phyloP scores from a whole-genome alignment of 331 rosid genomes.

The Cydonia oblonga region DNA sequence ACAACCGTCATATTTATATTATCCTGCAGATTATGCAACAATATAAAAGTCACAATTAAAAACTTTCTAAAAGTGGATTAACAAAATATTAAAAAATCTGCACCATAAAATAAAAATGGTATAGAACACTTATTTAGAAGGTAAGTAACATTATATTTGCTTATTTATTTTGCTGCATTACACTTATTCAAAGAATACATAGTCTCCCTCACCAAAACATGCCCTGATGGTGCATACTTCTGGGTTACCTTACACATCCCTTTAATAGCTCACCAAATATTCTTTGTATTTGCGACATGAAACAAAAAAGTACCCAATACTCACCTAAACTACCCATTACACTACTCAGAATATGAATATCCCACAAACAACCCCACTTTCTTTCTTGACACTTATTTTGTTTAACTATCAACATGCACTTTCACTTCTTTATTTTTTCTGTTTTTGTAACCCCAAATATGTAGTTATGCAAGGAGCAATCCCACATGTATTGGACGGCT shows the following conservation, averaged over 20 bases:
- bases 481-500: neutral
- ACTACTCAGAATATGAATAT: neutral
- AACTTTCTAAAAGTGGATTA: conserved; percentile 5
- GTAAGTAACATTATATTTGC: neutral
- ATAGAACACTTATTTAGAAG: neutral
- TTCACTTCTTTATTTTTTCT: neutral
- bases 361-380: neutral
- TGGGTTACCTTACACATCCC: neutral
- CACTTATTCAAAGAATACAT: neutral
- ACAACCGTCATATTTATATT: conserved; percentile 41
- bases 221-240: neutral
- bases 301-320: neutral
- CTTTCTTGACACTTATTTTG: neutral
- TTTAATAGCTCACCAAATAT: no score
- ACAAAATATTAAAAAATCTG: neutral
- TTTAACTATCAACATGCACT: neutral
- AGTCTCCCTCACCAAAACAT: neutral
- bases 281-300: neutral
- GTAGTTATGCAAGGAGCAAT: neutral
- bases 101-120: neutral
- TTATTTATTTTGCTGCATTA: neutral
- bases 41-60: conserved; percentile 7
- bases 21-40: conserved; percentile 48
- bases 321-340: neutral
- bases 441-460: neutral